Conservation (phyloP, 768 basidiomycete species). For the Tulasnella sp. region DNA sequence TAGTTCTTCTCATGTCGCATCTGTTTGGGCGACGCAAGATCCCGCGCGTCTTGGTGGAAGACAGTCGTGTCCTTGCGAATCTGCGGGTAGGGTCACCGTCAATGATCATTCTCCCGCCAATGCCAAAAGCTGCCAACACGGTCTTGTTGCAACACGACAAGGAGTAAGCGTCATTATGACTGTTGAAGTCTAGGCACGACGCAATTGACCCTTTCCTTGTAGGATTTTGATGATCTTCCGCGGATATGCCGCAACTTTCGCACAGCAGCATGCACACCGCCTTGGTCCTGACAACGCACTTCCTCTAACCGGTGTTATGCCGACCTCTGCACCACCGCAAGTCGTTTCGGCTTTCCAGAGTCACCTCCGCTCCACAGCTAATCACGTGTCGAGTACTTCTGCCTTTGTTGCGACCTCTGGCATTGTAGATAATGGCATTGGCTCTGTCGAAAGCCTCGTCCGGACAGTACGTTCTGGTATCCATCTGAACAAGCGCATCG, state of each 20-base stretch:
- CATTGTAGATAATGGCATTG: slow-evolving; percentile 41
- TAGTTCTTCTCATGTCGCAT: slow-evolving; percentile 49
- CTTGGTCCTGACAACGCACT: slow-evolving; percentile 37
- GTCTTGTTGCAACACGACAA: slow-evolving; percentile 38
- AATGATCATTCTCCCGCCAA: slow-evolving; percentile 42
- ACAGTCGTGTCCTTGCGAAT: slow-evolving; percentile 27
- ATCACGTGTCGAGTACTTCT: slow-evolving; percentile 39
- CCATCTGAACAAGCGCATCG: slow-evolving; percentile 45
- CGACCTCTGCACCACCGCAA: slow-evolving; percentile 10
- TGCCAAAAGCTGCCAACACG: slow-evolving; percentile 32
- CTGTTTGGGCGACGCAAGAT: slow-evolving; percentile 53
- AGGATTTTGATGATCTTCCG: slow-evolving; percentile 41
- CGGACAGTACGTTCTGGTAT: slow-evolving; percentile 43
- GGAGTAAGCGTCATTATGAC: slow-evolving; percentile 21
- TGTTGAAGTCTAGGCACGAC: too few species aligned
- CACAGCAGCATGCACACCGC: slow-evolving; percentile 28
- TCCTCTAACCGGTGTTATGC: slow-evolving; percentile 36
- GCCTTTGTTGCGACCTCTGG: slow-evolving; percentile 59
- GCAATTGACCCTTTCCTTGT: background rate
- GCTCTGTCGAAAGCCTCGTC: slow-evolving; percentile 40
- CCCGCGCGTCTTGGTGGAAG: slow-evolving; percentile 33
- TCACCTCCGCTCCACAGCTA: slow-evolving; percentile 32
- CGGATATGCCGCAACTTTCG: slow-evolving; percentile 42
- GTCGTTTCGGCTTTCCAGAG: slow-evolving; percentile 26
- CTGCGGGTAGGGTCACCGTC: slow-evolving; percentile 42